Percentiles rank a stretch among this genome's conserved stretches.
Evolutionary conservation across 78 protist species (phyloP).

Genomic region (Dictyostelium firmibasis): DNA sequence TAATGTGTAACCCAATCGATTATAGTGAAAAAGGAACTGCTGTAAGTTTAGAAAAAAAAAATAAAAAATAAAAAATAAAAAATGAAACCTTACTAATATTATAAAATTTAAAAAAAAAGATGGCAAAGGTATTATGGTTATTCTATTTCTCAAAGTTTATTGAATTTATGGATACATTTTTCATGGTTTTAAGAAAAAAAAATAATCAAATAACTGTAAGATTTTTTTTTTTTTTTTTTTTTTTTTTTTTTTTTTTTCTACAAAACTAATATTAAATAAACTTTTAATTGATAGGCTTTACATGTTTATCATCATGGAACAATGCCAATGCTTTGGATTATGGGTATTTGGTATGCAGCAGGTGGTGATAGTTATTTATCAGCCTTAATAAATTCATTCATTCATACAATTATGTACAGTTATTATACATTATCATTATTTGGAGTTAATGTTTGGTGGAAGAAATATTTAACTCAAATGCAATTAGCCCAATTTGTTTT

Average conservation of each 20-base stretch:
- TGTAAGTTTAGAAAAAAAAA: conserved; percentile 10
- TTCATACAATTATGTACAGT: conserved; percentile 80
- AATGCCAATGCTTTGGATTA: conserved; percentile 63
- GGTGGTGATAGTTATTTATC: conserved; percentile 81
- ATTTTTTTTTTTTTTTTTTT: neutral
- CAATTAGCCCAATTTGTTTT: conserved; percentile 77
- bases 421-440: conserved; percentile 73
- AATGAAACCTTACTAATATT: too few species aligned
- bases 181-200: conserved; percentile 45
- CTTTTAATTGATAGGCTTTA: neutral
- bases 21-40: conserved; percentile 56
- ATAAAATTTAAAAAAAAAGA: neutral
- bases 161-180: conserved; percentile 74
- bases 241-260: neutral
- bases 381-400: conserved; percentile 55
- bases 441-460: conserved; percentile 66
- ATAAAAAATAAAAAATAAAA: neutral
- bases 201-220: conserved; percentile 19
- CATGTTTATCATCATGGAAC: conserved; percentile 83
- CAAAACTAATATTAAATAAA: neutral
- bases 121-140: conserved; percentile 76
- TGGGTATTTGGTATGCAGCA: conserved; percentile 61
- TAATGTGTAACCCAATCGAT: conserved; percentile 66
- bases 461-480: conserved; percentile 79
- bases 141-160: conserved; percentile 71